phyloP scores from a whole-genome alignment of 768 basidiomycete species.

The Suillus brevipes region DNA sequence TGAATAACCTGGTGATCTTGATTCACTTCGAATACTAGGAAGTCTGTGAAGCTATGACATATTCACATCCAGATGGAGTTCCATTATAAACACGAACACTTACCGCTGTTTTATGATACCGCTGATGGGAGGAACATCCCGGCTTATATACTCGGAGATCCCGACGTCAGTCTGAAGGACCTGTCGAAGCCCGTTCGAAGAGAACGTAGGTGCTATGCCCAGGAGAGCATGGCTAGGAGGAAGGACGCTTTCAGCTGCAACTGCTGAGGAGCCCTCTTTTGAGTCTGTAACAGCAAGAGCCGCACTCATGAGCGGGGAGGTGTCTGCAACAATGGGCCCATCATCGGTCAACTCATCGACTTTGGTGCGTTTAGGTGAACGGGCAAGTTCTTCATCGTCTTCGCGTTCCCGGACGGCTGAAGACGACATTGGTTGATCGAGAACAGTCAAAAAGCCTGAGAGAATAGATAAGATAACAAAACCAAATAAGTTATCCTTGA shows the following conservation, averaged over 20 bases:
- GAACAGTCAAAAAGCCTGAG: conserved; percentile 4
- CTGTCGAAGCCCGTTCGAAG: conserved; percentile 56
- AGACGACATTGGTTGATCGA: conserved; percentile 24
- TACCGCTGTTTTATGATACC: conserved; percentile 98
- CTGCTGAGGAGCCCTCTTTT: conserved; percentile 13
- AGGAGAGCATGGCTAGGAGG: conserved; percentile 78
- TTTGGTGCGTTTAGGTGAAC: conserved; percentile 41
- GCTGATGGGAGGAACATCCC: conserved; percentile 67
- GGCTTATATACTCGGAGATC: conserved; percentile 82
- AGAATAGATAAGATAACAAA: conserved; percentile 11
- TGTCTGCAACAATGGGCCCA: conserved; percentile 14
- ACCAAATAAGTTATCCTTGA: neutral
- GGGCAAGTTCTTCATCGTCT: conserved; percentile 41
- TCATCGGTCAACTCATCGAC: conserved; percentile 23
- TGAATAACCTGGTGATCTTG: conserved; percentile 78
- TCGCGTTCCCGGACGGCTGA: conserved; percentile 52
- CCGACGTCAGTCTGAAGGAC: conserved; percentile 81
- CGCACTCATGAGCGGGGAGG: conserved; percentile 1
- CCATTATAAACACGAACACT: conserved; percentile 19
- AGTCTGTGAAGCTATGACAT: conserved; percentile 85
- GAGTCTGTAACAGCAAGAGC: conserved; percentile 8
- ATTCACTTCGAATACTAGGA: conserved; percentile 90
- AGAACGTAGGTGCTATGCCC: conserved; percentile 51
- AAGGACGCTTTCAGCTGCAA: conserved; percentile 40
- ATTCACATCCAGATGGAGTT: neutral